phyloP scores from a whole-genome alignment of 2,329 filamentous ascomycete genomes.

The Xylariales sp. region DNA sequence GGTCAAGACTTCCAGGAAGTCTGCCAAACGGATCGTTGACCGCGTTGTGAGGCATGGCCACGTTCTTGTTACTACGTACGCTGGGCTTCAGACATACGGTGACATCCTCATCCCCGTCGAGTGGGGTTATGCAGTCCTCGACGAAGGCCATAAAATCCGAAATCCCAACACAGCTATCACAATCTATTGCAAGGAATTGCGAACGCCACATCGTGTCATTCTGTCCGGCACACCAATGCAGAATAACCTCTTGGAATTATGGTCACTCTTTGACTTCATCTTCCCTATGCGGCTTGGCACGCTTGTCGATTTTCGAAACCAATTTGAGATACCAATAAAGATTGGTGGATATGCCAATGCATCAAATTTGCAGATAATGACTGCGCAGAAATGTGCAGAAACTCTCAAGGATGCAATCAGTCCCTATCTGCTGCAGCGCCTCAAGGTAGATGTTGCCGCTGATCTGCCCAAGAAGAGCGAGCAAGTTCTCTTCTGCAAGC shows the following conservation, averaged over 20 bases:
- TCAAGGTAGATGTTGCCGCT: conserved; percentile 90
- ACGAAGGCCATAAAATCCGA: conserved; percentile 97
- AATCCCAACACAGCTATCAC: conserved; percentile 96
- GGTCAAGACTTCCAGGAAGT: conserved; percentile 53
- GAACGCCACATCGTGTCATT: conserved; percentile 86
- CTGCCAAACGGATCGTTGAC: conserved; percentile 76
- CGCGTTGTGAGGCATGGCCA: conserved; percentile 81
- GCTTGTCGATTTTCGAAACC: conserved; percentile 80
- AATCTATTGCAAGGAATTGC: conserved; percentile 89
- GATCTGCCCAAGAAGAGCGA: conserved; percentile 95
- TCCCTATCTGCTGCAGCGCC: conserved; percentile 84
- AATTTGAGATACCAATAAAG: conserved; percentile 92
- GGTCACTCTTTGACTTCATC: conserved; percentile 97
- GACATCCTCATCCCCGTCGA: conserved; percentile 76
- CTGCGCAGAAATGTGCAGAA: conserved; percentile 88
- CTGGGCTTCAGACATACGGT: conserved; percentile 88
- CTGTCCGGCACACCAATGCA: conserved; percentile 96
- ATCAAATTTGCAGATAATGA: conserved; percentile 89
- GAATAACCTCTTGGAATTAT: conserved; percentile 91
- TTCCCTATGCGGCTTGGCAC: conserved; percentile 95
- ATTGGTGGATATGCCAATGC: conserved; percentile 94
- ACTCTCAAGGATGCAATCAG: conserved; percentile 91
- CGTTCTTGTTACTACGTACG: conserved; percentile 92
- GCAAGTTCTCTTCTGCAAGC: conserved; percentile 91
- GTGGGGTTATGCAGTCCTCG: conserved; percentile 91